Conservation (phyloP, 345 rosid species). For the Heritiera fomes region DNA sequence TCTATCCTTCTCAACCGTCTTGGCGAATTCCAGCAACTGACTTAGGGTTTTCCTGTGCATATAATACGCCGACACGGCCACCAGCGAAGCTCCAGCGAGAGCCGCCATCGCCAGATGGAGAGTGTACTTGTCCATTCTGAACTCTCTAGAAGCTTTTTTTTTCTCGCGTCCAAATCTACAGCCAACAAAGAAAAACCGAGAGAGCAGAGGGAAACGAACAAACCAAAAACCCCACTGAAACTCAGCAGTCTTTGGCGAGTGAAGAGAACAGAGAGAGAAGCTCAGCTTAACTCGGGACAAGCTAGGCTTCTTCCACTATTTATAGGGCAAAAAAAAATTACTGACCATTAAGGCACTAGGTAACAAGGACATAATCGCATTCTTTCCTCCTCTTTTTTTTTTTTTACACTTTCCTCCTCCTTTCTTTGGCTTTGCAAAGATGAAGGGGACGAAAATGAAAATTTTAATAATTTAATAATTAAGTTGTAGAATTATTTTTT, state of each 20-base stretch:
- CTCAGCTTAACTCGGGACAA: slow-evolving; percentile 20
- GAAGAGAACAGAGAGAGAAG: neutral
- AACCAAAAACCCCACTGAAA: slow-evolving; percentile 22
- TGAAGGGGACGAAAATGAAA: too few relatives aligned
- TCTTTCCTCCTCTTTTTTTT: neutral
- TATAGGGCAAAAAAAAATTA: slow-evolving; percentile 26
- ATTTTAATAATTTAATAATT: too few relatives aligned
- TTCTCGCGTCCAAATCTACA: slow-evolving; percentile 3
- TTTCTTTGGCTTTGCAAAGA: too few relatives aligned
- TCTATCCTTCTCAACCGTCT: slow-evolving; percentile 64
- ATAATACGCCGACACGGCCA: slow-evolving; percentile 85
- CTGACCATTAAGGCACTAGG: neutral
- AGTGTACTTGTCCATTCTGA: slow-evolving; percentile 64
- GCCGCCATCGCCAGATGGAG: slow-evolving; percentile 95
- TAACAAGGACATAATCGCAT: slow-evolving; percentile 2
- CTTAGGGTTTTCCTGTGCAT: slow-evolving; percentile 93
- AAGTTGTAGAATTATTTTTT: too few relatives aligned
- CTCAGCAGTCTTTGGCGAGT: neutral
- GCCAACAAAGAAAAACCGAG: slow-evolving; percentile 4
- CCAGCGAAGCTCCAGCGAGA: slow-evolving; percentile 90
- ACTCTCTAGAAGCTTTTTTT: neutral
- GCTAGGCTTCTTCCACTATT: slow-evolving; percentile 12
- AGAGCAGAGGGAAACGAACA: neutral
- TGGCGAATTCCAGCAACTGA: slow-evolving; percentile 89
- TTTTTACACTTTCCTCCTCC: too few relatives aligned